Percentiles rank a stretch among this genome's conserved stretches.
Evolutionary conservation across 768 basidiomycete genomes (phyloP).

Genomic region (Pleurotus tuber-regium): DNA sequence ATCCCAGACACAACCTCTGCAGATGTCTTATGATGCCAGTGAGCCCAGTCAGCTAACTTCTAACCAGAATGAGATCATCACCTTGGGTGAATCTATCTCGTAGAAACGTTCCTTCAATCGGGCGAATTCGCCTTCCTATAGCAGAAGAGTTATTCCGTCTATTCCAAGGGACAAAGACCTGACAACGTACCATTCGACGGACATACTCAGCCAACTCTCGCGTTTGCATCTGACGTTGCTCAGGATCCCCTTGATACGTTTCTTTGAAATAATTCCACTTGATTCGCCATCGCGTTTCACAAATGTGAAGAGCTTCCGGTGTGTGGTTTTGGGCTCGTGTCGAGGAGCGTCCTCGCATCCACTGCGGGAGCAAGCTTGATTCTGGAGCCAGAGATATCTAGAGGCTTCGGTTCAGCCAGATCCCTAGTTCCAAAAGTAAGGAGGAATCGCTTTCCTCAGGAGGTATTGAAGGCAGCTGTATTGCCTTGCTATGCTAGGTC

Average conservation of each 20-base stretch:
- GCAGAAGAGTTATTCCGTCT: background rate
- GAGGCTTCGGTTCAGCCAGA: background rate
- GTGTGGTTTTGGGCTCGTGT: background rate
- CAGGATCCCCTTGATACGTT: background rate
- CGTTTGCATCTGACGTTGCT: background rate
- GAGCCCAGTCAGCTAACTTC: background rate
- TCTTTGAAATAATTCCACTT: constrained; percentile 14
- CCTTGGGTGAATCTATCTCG: background rate
- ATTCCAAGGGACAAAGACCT: background rate
- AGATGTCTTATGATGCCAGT: background rate
- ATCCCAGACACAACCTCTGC: background rate
- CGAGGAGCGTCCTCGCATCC: background rate
- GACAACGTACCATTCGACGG: background rate
- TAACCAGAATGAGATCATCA: background rate
- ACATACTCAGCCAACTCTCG: background rate
- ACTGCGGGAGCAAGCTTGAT: background rate
- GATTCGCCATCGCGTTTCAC: constrained; percentile 10
- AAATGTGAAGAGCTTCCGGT: constrained; percentile 9
- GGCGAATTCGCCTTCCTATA: constrained; percentile 3
- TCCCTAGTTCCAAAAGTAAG: background rate
- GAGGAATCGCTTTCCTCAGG: background rate
- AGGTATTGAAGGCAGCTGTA: background rate
- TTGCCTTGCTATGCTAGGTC: background rate
- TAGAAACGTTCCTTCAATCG: background rate
- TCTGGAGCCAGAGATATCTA: background rate